These are phyloP conservation scores for Chytriomyces sp. DNA, from an alignment of 192 early-diverging fungal species.

Conservation along the genomic window DNA sequence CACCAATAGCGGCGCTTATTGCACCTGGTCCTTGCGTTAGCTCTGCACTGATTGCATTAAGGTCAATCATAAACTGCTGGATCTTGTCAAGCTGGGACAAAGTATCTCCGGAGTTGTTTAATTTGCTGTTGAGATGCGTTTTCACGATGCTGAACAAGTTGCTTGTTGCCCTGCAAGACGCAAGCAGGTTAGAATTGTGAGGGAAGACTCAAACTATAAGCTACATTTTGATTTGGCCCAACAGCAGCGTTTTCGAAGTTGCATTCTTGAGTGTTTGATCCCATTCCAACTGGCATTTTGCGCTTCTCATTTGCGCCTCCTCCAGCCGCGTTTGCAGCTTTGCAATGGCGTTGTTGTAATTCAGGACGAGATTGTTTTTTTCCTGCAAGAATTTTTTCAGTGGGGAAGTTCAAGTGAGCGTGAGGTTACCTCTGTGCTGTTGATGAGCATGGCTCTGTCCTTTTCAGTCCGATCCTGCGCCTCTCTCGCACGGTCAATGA, in stretches of 20 bases:
- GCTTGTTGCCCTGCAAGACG: conserved; percentile 55
- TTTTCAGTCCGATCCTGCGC: conserved; percentile 63
- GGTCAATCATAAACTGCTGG: conserved; percentile 48
- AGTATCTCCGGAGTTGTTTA: conserved; percentile 51
- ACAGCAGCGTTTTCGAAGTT: conserved; percentile 57
- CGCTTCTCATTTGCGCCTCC: conserved; percentile 51
- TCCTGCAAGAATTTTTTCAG: conserved; percentile 46
- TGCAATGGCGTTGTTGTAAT: conserved; percentile 69
- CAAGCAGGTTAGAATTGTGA: not conserved
- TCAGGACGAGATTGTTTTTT: conserved; percentile 66
- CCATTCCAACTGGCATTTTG: conserved; percentile 58
- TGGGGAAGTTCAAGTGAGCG: not conserved
- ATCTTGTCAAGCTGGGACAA: conserved; percentile 65
- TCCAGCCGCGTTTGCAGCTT: conserved; percentile 64
- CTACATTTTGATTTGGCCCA: conserved; percentile 70
- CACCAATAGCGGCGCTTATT: not conserved
- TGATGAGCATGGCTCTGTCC: conserved; percentile 53
- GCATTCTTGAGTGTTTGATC: conserved; percentile 61
- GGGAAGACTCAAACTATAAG: not conserved
- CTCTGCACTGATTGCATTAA: conserved; percentile 28
- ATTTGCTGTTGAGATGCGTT: conserved; percentile 60
- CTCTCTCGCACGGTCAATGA: conserved; percentile 60
- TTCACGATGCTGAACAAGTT: conserved; percentile 67
- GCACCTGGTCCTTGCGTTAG: conserved; percentile 14
- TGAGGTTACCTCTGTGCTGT: conserved; percentile 54